Evolutionary conservation across 768 basidiomycete species (phyloP).

Genomic region (Pisolithus orientalis): DNA sequence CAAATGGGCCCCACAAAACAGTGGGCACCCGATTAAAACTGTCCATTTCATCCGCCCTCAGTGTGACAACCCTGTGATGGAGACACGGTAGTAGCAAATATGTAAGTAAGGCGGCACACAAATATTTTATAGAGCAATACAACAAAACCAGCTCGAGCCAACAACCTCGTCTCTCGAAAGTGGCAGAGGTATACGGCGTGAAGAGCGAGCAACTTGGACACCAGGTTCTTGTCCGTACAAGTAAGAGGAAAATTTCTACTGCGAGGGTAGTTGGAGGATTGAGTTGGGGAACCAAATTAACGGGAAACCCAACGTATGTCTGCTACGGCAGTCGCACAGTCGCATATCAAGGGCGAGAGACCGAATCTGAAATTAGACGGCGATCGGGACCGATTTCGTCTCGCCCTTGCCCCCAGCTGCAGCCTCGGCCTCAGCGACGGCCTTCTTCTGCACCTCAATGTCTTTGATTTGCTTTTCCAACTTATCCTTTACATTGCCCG

Average conservation of each 20-base stretch:
- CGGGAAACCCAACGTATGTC: not conserved
- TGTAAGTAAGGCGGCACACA: not conserved
- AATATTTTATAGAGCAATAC: not conserved
- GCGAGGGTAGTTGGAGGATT: not conserved
- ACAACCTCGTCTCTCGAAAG: not conserved
- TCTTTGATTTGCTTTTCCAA: conserved; percentile 52
- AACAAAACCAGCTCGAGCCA: not conserved
- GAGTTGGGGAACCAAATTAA: too few species aligned
- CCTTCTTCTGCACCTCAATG: conserved; percentile 63
- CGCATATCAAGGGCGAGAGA: not conserved
- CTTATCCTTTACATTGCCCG: conserved; percentile 40
- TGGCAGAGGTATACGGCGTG: not conserved
- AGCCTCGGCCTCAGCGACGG: conserved; percentile 57
- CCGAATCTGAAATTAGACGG: conserved; percentile 19
- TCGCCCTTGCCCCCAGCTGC: conserved; percentile 60
- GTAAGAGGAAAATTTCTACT: not conserved
- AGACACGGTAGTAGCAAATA: not conserved
- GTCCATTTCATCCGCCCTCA: not conserved
- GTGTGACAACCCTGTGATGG: not conserved
- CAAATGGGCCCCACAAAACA: not conserved
- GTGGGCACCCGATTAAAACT: not conserved
- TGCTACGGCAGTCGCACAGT: not conserved
- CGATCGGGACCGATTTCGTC: conserved; percentile 38
- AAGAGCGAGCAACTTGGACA: not conserved
- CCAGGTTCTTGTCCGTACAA: not conserved